Base-by-base conservation (phyloP, 345 rosid genomes). In the Iberis pinnata region DNA sequence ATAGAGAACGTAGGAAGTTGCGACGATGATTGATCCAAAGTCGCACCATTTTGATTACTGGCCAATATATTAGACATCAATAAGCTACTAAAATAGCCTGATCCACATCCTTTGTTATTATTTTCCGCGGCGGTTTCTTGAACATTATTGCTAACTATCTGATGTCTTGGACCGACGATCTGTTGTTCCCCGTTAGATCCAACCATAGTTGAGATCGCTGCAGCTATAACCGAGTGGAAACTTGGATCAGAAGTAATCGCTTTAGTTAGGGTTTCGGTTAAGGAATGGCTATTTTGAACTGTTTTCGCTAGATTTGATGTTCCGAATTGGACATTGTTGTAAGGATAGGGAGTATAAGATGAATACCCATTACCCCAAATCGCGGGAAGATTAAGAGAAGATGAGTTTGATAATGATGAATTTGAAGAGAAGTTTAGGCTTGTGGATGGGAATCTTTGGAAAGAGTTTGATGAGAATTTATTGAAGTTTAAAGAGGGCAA, bases 161-260 rank as follows among this genome's bases (percentile, higher is more conserved):
- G 49, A 52, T 19, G 51, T n/a, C 37, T 43, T 51, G 49, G 47
- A 49, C 58, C 47, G 41, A 17, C 29, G 11, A 27, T 29, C 1
- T 58, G 75, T 35, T 63, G 60, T 20, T 67, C 64, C 36, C 71
- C 61, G 1, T 41, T 53, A 12, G 69, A 69, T 25, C 78, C 80
- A 11, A 75, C 83, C 96, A 82, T 77, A 33, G 81, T 72, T 31
- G 94, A 78, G 68, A 88, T 67, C 1, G 90, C 94, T 3, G 90
- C 78, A 25, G 83, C 88, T 58, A 86, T 69, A 33, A 72, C 79
- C 11, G 89, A 73, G 12, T 76, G 72, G 60, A 84, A 80, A 72
- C 71, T 70, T 9, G 94, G 86, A 68, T 81, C 80, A 2, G 82
- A 76, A 52, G 89, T 67, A 44, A 85, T 78, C 18, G 78, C 74